These are phyloP conservation scores for Spirogloea muscicola DNA, from an alignment of 139 green algal genomes.

Conservation along the genomic window DNA sequence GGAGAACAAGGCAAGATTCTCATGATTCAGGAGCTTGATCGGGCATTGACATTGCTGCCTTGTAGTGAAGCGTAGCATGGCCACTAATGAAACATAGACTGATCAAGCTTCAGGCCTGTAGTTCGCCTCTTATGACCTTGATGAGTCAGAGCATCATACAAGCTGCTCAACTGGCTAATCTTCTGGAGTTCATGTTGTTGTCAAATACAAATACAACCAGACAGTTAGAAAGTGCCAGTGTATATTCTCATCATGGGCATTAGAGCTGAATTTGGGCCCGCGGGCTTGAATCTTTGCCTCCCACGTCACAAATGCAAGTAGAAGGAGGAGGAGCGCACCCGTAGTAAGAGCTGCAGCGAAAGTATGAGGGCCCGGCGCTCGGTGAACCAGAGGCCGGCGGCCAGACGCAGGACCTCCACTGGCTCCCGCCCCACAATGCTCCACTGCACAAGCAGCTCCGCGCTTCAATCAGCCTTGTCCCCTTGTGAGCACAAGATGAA, in stretches of 20 bases:
- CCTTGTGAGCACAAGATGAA: too few species aligned
- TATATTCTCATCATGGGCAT: not conserved
- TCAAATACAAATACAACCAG: not conserved
- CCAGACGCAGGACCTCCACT: constrained; percentile 26
- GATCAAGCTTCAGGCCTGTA: not conserved
- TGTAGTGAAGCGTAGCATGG: not conserved
- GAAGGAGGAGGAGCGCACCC: not conserved
- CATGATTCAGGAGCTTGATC: too few species aligned
- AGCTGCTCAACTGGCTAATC: too few species aligned
- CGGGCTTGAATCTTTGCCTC: too few species aligned
- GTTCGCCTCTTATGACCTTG: not conserved
- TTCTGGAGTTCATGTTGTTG: too few species aligned
- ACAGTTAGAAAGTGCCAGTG: not conserved
- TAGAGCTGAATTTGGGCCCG: not conserved
- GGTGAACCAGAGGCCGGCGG: constrained; percentile 18
- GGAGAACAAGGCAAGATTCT: not conserved
- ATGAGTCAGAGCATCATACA: not conserved
- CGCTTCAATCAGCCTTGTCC: too few species aligned
- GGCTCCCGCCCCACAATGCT: constrained; percentile 15
- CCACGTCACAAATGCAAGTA: not conserved
- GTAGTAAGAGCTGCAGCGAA: constrained; percentile 18
- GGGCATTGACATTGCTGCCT: not conserved
- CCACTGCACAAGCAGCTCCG: constrained; percentile 24
- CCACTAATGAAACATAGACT: not conserved
- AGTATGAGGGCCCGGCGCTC: constrained; percentile 17